These are phyloP conservation scores for Tetracladium marchalianum DNA, from an alignment of 495 filamentous ascomycete species.

Conservation along the genomic window DNA sequence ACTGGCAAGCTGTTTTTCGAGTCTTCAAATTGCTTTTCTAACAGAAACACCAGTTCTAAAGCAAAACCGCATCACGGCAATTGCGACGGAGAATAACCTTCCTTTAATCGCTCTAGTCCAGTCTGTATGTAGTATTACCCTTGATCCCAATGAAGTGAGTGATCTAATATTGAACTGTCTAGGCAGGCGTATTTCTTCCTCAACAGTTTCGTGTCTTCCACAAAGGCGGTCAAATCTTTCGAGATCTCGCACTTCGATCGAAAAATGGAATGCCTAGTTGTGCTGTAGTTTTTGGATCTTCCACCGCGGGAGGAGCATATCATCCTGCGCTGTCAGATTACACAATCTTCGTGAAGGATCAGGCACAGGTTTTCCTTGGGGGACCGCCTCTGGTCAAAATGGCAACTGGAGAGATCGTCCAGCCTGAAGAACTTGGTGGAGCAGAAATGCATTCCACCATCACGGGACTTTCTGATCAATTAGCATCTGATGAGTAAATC, in stretches of 20 bases:
- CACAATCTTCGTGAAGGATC: constrained; percentile 27
- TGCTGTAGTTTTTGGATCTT: constrained; percentile 27
- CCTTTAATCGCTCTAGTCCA: constrained; percentile 25
- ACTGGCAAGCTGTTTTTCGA: not conserved
- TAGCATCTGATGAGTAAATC: constrained; percentile 25
- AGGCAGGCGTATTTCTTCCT: constrained; percentile 27
- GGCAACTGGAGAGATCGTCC: constrained; percentile 25
- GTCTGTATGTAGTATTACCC: constrained; percentile 15
- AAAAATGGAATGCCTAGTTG: constrained; percentile 23
- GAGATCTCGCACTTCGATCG: constrained; percentile 23
- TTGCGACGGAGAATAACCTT: constrained; percentile 24
- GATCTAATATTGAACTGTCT: not conserved
- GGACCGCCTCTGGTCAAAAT: constrained; percentile 27
- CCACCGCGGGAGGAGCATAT: constrained; percentile 28
- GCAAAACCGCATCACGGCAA: constrained; percentile 24
- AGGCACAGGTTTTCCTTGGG: constrained; percentile 26
- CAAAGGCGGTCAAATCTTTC: constrained; percentile 26
- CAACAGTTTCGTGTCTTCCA: constrained; percentile 28
- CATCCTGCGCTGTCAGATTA: constrained; percentile 28
- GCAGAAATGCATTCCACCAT: constrained; percentile 23
- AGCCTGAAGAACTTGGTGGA: constrained; percentile 24
- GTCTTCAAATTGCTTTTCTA: not conserved
- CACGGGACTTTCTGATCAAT: constrained; percentile 25
- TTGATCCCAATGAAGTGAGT: not conserved
- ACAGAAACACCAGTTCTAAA: constrained; percentile 19